Evolutionary conservation across 768 basidiomycete genomes (phyloP).

Genomic region (Macrolepiota fuliginosa): DNA sequence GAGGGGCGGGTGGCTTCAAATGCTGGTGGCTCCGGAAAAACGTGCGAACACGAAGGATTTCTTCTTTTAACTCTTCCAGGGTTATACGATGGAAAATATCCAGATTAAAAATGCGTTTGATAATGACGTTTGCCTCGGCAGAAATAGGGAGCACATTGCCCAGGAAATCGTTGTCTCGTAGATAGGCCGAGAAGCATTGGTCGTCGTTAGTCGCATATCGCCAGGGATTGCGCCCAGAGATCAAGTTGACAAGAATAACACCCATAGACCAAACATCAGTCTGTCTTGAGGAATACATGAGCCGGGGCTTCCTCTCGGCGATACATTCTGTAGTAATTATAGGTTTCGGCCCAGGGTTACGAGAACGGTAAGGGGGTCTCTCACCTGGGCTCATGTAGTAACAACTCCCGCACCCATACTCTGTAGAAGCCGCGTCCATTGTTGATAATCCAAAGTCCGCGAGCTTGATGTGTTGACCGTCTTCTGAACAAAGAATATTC

Average conservation of each 20-base stretch:
- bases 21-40: slow-evolving; percentile 40
- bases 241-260: slow-evolving; percentile 81
- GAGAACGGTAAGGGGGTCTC: background rate
- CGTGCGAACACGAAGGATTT: slow-evolving; percentile 52
- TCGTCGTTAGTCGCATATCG: slow-evolving; percentile 63
- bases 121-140: background rate
- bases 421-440: slow-evolving; percentile 37
- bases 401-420: slow-evolving; percentile 58
- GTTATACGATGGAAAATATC: slow-evolving; percentile 61
- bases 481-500: slow-evolving; percentile 62
- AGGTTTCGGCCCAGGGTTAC: slow-evolving; percentile 3
- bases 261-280: slow-evolving; percentile 78
- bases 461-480: slow-evolving; percentile 52
- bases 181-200: slow-evolving; percentile 63
- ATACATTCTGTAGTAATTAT: slow-evolving; percentile 48
- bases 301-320: slow-evolving; percentile 31
- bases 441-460: slow-evolving; percentile 81
- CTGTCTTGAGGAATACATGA: slow-evolving; percentile 54
- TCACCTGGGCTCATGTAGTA: slow-evolving; percentile 73
- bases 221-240: slow-evolving; percentile 80
- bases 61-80: slow-evolving; percentile 56
- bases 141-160: slow-evolving; percentile 11
- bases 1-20: background rate
- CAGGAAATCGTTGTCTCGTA: slow-evolving; percentile 40
- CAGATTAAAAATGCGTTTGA: slow-evolving; percentile 61